Evolutionary conservation across 83 land plant species (phyloP).

Genomic region (Diphasiastrum complanatum): DNA sequence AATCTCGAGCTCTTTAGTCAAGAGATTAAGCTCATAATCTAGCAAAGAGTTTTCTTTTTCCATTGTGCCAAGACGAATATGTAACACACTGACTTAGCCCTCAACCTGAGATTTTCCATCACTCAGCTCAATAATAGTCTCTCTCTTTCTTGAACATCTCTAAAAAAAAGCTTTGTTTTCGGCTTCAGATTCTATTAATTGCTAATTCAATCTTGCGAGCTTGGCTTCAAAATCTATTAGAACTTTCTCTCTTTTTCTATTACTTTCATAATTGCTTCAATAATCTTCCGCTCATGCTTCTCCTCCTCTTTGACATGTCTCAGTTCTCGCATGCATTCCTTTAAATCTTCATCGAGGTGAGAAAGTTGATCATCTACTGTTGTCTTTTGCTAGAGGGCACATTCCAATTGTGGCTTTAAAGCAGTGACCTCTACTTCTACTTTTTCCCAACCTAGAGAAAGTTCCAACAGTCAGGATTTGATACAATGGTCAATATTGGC

Average conservation of each 20-base stretch:
- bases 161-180: constrained; percentile 35
- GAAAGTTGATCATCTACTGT: constrained; percentile 71
- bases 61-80: constrained; percentile 38
- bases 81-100: constrained; percentile 47
- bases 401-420: constrained; percentile 61
- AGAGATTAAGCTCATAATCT: constrained; percentile 52
- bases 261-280: constrained; percentile 52
- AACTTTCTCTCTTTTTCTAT: constrained; percentile 56
- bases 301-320: constrained; percentile 65
- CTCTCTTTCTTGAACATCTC: constrained; percentile 44
- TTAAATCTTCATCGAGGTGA: constrained; percentile 79
- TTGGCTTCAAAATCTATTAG: constrained; percentile 57
- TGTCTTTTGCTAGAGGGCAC: constrained; percentile 48
- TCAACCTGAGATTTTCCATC: constrained; percentile 36
- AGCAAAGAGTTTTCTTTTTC: constrained; percentile 50
- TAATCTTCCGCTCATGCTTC: constrained; percentile 65
- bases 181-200: constrained; percentile 15
- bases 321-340: constrained; percentile 85
- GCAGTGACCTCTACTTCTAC: constrained; percentile 76
- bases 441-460: constrained; percentile 81
- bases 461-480: not conserved
- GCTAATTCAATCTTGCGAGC: constrained; percentile 28
- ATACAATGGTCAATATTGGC: too few species aligned
- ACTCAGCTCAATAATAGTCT: constrained; percentile 50
- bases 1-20: constrained; percentile 58